Evolutionary conservation across 2,329 filamentous ascomycete species (phyloP), one percentile per base, ranked within the genome.

Genomic region (Sporothrix pallida): DNA sequence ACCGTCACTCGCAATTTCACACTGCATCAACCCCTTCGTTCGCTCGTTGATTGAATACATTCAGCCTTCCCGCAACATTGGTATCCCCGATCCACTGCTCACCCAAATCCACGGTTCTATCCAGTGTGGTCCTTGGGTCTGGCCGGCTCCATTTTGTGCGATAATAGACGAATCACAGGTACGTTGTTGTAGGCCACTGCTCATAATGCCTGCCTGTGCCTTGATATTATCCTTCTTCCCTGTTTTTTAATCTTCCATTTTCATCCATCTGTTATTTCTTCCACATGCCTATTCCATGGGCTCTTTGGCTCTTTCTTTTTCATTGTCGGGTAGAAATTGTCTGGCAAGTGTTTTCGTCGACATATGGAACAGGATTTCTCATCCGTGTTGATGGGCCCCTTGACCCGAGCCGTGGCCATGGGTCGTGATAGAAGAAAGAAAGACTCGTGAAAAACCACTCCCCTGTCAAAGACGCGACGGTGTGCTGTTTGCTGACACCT

Each of bases 331-430:
- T 26, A 20, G 62, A 48, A 48, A 17, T 48, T 60, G 13, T 26
- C 52, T 52, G 15, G 23, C 52, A 71, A 20, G 37, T n/a, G 9
- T 17, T 13, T 50, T 31, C 50, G 23, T 23, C n/a, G 26, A 48
- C 26, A 10, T 31, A 13, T 44, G 52, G 42, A 52, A 26, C 70
- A 62, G 44, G 56, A 17, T 63, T 63, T 42, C 31, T 52, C 42
- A 23, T 37, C 37, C 37, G 7, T n/a, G 37, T 48, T 13, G 8
- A 8, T n/a, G 13, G 15, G 48, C 60, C 44, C 31, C n/a, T 72
- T 72, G 60, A 56, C 60, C 71, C 48, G 71, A 67, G 71, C 71
- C 60, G 71, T 60, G 46, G 60, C 62, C 31, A 46, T 31, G 48
- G 62, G 62, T 58, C 48, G 10, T 44, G 20, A 20, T 54, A 13